Evolutionary conservation across 305 asterid species (phyloP), one percentile per base, ranked within the genome.

Genomic region (Solanum hybrid): DNA sequence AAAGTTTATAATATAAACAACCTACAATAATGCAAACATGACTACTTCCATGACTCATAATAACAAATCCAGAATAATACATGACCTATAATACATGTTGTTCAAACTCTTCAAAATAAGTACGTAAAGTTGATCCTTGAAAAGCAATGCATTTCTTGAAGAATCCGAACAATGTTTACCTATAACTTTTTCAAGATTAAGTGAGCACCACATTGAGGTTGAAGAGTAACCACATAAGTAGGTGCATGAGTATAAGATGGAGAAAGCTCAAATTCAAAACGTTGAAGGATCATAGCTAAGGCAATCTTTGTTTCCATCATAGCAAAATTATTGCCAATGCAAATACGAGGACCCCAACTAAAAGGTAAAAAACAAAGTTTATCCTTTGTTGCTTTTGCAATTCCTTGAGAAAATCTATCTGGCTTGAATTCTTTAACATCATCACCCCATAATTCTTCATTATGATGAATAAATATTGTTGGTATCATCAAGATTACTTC

Each of bases 321-420:
- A 32, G 95, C 93, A 81, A 93, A 92, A 64, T 92, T 91, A 76
- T 92, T 91, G n/a, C 94, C 96, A n/a, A 93, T 93, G 94, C 96
- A 94, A 0, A 84, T 87, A 36, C 96, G 88, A 1, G 96, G 96
- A 17, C 95, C 96, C 90, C 91, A 87, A 79, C 95, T 88, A 86
- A 94, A 93, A 6, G 96, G 96, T 80, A 94, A 90, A 90, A 89
- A 94, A 9, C 91, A 89, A 17, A 92, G 89, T 15, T 64, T 90
- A 37, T 91, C 92, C 10, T 92, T 92, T 2, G 96, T 89, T 4
- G 95, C 95, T 32, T 89, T 90, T 9, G 94, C 90, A 34, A 93
- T 31, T 73, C 96, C 96, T 73, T 90, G 77, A 11, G 90, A 56
- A 77, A 94, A 94, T 66, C 96, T 92, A 15, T 92, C 91, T 9